Percentiles rank a stretch among this genome's conserved stretches.
Conservation (phyloP, 2,329 filamentous ascomycete genomes). For the Plenodomus biglobosus region DNA sequence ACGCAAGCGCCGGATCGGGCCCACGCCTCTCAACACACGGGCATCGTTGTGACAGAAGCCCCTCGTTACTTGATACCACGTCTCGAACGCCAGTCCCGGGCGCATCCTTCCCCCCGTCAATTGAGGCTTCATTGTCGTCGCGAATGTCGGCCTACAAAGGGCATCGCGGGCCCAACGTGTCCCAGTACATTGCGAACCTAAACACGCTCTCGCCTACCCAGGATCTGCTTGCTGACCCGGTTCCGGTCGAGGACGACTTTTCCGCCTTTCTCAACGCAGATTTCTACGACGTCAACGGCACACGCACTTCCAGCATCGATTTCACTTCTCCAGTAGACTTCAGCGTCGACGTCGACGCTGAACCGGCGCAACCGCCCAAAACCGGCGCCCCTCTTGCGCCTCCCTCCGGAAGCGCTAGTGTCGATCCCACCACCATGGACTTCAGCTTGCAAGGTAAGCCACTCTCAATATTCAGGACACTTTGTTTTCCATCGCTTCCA, state of each 20-base stretch:
- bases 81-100: slow-evolving; percentile 11
- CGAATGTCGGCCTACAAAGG: slow-evolving; percentile 73
- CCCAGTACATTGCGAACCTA: slow-evolving; percentile 83
- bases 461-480: slow-evolving; percentile 7
- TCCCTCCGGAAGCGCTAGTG: slow-evolving; percentile 14
- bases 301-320: slow-evolving; percentile 25
- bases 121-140: slow-evolving; percentile 12
- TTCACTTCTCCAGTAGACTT: slow-evolving; percentile 31
- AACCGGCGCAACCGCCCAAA: slow-evolving; percentile 17
- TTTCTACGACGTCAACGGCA: slow-evolving; percentile 67
- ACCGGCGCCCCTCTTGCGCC: slow-evolving; percentile 17
- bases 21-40: slow-evolving; percentile 15
- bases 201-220: slow-evolving; percentile 63
- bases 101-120: slow-evolving; percentile 12
- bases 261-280: slow-evolving; percentile 59
- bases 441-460: slow-evolving; percentile 42
- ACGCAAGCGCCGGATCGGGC: slow-evolving; percentile 14
- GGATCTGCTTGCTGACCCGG: slow-evolving; percentile 39
- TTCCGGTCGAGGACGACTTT: slow-evolving; percentile 50
- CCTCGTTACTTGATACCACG: slow-evolving; percentile 10
- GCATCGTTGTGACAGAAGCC: slow-evolving; percentile 13
- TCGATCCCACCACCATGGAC: slow-evolving; percentile 36
- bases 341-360: slow-evolving; percentile 31
- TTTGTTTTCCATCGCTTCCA: slow-evolving; percentile 7
- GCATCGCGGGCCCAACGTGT: slow-evolving; percentile 81